Evolutionary conservation across 2,329 filamentous ascomycete genomes (phyloP).

Genomic region (Calonectria hongkongensis): DNA sequence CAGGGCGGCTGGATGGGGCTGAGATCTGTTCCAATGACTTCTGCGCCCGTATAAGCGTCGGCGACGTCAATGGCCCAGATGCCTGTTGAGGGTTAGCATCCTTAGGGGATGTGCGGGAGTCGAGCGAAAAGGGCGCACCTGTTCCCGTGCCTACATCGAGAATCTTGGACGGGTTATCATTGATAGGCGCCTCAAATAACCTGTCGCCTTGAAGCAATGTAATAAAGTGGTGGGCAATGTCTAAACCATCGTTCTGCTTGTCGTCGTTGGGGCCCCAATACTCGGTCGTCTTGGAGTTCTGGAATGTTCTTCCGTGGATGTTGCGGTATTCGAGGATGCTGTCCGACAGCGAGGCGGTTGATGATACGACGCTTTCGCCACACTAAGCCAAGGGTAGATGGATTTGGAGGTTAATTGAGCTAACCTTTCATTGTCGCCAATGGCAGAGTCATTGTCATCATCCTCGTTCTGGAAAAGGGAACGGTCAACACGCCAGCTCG

Average conservation of each 20-base stretch:
- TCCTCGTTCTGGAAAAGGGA: constrained; percentile 18
- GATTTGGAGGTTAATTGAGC: background rate
- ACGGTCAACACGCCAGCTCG: constrained; percentile 13
- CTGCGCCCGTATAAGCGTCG: background rate
- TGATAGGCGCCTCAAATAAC: constrained; percentile 26
- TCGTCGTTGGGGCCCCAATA: constrained; percentile 35
- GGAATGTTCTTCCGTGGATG: constrained; percentile 31
- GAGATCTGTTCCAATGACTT: constrained; percentile 28
- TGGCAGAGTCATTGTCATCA: constrained; percentile 28
- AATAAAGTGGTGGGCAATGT: constrained; percentile 29
- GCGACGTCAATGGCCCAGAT: constrained; percentile 36
- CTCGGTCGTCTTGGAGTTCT: constrained; percentile 20
- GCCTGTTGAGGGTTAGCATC: background rate
- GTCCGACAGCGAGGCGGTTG: constrained; percentile 19
- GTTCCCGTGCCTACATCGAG: constrained; percentile 34
- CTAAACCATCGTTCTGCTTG: constrained; percentile 22
- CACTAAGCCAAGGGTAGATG: background rate
- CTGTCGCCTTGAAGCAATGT: constrained; percentile 2
- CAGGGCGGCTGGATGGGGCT: constrained; percentile 20
- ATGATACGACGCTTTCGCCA: constrained; percentile 3
- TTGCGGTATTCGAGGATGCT: constrained; percentile 33
- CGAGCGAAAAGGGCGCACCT: background rate
- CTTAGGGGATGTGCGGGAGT: background rate
- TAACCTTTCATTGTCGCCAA: constrained; percentile 32
- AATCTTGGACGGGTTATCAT: constrained; percentile 9